Evolutionary conservation across 2,329 filamentous ascomycete genomes (phyloP), one percentile per base, ranked within the genome.

Genomic region (Hypocreales sp.): DNA sequence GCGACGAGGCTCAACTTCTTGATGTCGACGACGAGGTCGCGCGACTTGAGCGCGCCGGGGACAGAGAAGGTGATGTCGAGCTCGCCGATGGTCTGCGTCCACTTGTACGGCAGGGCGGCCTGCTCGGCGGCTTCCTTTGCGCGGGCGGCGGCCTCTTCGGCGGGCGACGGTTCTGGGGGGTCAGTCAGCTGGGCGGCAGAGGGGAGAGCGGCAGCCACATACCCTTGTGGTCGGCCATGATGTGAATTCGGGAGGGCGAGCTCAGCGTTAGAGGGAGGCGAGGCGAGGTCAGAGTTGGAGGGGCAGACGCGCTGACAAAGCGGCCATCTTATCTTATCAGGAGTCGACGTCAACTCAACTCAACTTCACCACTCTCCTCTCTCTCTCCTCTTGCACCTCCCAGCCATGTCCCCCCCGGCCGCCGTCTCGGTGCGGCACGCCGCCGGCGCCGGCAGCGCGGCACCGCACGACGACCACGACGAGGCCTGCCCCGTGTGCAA

Each of bases 401-500:
- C 10, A 14, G n/a, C 24, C 23, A 51, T 51, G 48, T 46, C 47
- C 27, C 42, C 41, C 19, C 31, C 28, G 27, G 36, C 35, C 28
- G 39, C 36, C 34, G 34, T 46, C 29, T 49, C 48, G 28, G 34
- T 47, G 35, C 46, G 45, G 20, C 40, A 47, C 30, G 27, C 29
- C 28, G 13, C 22, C 12, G 11, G 24, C 12, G 26, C 23, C 15
- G 35, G 35, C 25, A 17, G 17, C 27, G 27, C 32, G 16, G 29
- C 39, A 7, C 39, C 41, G 14, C 30, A 24, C 14, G 7, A 34
- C 34, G 31, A 51, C 35, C 34, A 47, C 26, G 60, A 64, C 39
- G 84, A 94, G 55, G 79, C 86, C 47, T 98, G 90, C 58, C 90
- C 87, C 31, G 82, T 95, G 40, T 98, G 90, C 78, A 94, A 94